phyloP scores from a whole-genome alignment of 371 early-diverging fungal species.

The Phascolomyces articulosus region DNA sequence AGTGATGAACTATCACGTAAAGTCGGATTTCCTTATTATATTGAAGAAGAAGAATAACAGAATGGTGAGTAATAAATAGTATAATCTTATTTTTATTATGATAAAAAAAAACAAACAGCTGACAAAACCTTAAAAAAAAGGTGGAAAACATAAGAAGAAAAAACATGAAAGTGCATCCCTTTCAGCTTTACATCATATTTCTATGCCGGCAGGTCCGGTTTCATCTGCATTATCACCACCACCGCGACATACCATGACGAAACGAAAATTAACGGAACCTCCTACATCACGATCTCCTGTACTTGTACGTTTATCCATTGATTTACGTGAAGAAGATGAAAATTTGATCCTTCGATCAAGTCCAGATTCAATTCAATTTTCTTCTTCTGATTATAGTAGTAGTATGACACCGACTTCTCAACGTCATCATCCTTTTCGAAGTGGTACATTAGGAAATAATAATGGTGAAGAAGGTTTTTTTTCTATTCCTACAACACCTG shows the following conservation, averaged over 20 bases:
- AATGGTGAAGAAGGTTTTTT: slow-evolving; percentile 2
- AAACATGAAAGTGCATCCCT: slow-evolving; percentile 1
- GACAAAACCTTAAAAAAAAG: background rate
- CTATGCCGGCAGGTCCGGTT: slow-evolving; percentile 18
- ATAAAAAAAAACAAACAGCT: background rate
- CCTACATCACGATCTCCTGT: background rate
- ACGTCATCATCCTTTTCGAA: slow-evolving; percentile 10
- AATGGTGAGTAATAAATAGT: background rate
- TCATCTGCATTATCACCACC: slow-evolving; percentile 17
- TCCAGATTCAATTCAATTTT: too few relatives aligned
- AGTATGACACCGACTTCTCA: background rate
- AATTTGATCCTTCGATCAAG: background rate
- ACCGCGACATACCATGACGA: slow-evolving; percentile 9
- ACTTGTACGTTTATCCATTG: slow-evolving; percentile 8
- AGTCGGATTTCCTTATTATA: slow-evolving; percentile 2
- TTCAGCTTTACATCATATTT: slow-evolving; percentile 3
- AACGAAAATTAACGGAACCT: background rate
- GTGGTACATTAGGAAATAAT: slow-evolving; percentile 15
- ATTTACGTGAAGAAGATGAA: background rate
- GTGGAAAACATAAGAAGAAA: background rate
- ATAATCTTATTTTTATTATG: background rate
- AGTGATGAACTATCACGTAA: slow-evolving; percentile 11
- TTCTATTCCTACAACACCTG: background rate
- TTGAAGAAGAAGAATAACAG: background rate
- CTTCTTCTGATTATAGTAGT: too few relatives aligned